phyloP scores from a whole-genome alignment of 169 alveolate species.

The Eimeria falciformis region DNA sequence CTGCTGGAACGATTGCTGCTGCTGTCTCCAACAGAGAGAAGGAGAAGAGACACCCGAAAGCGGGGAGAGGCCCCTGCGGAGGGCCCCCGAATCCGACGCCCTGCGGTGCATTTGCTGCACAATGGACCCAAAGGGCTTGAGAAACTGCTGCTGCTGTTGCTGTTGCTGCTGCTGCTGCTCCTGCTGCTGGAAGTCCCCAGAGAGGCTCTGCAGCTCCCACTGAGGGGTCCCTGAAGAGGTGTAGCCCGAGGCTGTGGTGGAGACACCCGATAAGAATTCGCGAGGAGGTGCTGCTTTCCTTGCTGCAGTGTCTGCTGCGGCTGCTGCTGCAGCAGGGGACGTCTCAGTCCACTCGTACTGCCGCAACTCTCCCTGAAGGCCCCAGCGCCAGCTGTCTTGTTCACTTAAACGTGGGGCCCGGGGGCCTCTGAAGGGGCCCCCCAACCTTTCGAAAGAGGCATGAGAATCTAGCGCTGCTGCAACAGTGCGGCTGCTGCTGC shows the following conservation, averaged over 20 bases:
- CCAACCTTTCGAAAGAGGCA: neutral
- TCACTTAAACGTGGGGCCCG: neutral
- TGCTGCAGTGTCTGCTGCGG: constrained; percentile 29
- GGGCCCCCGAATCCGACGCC: constrained; percentile 44
- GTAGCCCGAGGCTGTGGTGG: constrained; percentile 13
- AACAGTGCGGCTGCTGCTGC: neutral
- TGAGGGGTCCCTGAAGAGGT: neutral
- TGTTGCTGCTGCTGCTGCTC: constrained; percentile 2
- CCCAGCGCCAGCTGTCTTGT: neutral
- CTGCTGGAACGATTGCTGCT: constrained; percentile 58
- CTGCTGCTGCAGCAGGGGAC: constrained; percentile 23
- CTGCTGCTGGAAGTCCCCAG: constrained; percentile 21
- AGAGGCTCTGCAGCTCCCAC: neutral
- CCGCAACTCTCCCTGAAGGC: neutral
- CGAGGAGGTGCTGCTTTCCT: neutral
- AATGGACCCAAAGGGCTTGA: neutral
- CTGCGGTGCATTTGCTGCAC: constrained; percentile 4
- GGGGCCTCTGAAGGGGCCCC: neutral
- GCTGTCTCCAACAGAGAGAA: neutral
- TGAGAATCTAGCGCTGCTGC: neutral
- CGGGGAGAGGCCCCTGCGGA: neutral
- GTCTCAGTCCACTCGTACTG: neutral
- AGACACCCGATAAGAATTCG: neutral
- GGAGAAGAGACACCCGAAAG: neutral
- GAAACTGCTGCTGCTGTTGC: constrained; percentile 59